phyloP scores from a whole-genome alignment of 176 grass and related monocot genomes.

The Musa acuminata region DNA sequence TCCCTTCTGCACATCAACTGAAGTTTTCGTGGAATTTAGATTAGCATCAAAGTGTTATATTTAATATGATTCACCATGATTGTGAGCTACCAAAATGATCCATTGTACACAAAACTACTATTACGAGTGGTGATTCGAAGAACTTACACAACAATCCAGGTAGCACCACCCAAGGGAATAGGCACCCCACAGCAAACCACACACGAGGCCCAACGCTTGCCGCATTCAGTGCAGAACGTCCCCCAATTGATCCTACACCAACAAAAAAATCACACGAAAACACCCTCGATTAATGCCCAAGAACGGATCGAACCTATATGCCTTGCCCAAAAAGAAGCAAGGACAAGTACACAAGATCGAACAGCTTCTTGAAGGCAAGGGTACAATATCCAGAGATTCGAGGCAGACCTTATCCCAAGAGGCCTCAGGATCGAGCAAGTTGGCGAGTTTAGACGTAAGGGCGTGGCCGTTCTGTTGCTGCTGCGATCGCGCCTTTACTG shows the following conservation, averaged over 20 bases:
- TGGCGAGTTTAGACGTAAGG: conserved; percentile 51
- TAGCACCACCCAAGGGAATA: conserved; percentile 63
- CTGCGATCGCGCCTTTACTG: no score
- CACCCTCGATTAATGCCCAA: no score
- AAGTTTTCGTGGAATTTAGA: no score
- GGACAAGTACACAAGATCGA: neutral
- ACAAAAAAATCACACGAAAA: neutral
- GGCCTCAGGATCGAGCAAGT: conserved; percentile 72
- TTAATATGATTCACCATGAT: no score
- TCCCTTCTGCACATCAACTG: no score
- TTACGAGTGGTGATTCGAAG: neutral
- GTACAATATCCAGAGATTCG: neutral
- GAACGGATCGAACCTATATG: no score
- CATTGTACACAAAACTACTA: no score
- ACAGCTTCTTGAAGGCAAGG: neutral
- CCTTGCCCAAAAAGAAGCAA: no score
- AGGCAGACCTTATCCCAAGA: conserved; percentile 64
- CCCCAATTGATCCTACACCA: conserved; percentile 58
- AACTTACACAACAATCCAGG: conserved; percentile 81
- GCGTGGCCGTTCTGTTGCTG: conserved; percentile 37
- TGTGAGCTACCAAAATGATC: no score
- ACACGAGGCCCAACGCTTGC: conserved; percentile 58
- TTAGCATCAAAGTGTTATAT: no score
- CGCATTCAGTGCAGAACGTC: conserved; percentile 93
- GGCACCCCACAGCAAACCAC: conserved; percentile 78